These are phyloP conservation scores for Talaromyces sp. DNA, from an alignment of 2,329 filamentous ascomycete species.

Conservation along the genomic window DNA sequence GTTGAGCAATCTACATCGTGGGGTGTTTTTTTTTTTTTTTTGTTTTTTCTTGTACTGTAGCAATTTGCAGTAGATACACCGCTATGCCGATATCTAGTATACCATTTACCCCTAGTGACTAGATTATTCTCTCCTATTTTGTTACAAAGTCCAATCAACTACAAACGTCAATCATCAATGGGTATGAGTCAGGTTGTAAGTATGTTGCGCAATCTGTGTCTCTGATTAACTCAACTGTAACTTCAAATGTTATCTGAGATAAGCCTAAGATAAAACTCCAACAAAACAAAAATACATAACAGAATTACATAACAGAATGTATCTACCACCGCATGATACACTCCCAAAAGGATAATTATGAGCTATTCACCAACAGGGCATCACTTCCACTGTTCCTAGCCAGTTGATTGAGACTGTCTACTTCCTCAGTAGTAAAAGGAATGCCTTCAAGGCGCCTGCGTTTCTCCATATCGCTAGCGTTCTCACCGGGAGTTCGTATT, in stretches of 20 bases:
- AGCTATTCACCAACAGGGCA: background rate
- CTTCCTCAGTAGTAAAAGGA: background rate
- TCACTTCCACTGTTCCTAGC: constrained; percentile 1
- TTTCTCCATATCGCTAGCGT: background rate
- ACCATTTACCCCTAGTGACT: no score
- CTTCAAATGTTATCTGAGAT: background rate
- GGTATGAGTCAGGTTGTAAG: background rate
- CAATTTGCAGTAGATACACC: background rate
- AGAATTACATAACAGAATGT: no score
- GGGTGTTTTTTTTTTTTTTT: no score
- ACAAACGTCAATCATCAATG: background rate
- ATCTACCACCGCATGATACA: background rate
- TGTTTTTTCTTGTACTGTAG: no score
- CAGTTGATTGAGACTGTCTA: background rate
- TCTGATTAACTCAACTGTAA: background rate
- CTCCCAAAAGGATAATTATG: background rate
- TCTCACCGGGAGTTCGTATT: constrained; percentile 4
- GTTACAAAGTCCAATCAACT: background rate
- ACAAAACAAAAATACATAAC: background rate
- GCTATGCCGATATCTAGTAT: background rate
- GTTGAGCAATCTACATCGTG: no score
- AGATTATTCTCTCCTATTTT: background rate
- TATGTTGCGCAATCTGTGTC: background rate
- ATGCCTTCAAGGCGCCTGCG: background rate
- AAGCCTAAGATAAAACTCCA: background rate